Evolutionary conservation across 1,284 basidiomycete species (phyloP).

Genomic region (Apiotrichum akiyoshidainum): DNA sequence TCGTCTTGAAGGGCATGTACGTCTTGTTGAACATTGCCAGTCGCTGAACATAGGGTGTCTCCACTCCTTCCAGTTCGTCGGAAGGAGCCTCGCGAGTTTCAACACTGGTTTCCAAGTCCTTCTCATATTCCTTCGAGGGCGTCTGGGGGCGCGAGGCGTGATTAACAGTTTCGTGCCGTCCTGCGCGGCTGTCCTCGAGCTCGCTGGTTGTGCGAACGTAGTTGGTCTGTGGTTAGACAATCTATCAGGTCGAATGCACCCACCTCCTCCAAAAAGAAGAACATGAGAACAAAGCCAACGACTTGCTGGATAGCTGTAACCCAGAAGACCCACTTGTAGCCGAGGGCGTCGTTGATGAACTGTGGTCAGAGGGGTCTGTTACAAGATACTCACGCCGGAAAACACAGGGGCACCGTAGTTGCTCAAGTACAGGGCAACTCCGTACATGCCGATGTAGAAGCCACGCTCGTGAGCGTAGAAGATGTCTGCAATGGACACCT

Average conservation of each 20-base stretch:
- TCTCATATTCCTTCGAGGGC: not conserved
- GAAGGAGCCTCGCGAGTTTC: not conserved
- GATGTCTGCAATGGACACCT: slow-evolving; percentile 19
- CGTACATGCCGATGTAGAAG: slow-evolving; percentile 25
- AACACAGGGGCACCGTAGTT: slow-evolving; percentile 20
- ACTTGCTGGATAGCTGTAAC: slow-evolving; percentile 17
- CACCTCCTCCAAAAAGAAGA: slow-evolving; percentile 27
- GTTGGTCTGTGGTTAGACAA: slow-evolving; percentile 16
- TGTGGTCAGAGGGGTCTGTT: not conserved
- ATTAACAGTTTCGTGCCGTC: not conserved
- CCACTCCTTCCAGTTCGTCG: slow-evolving; percentile 7
- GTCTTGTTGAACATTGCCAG: slow-evolving; percentile 16
- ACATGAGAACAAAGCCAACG: slow-evolving; percentile 12
- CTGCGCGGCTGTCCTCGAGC: slow-evolving; percentile 5
- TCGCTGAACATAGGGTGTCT: slow-evolving; percentile 6
- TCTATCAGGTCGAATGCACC: not conserved
- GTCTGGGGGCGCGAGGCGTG: not conserved
- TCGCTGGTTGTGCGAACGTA: slow-evolving; percentile 23
- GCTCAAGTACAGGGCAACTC: slow-evolving; percentile 14
- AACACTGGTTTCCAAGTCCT: not conserved
- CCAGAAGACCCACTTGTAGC: slow-evolving; percentile 26
- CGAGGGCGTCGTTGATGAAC: slow-evolving; percentile 23
- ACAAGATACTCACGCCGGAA: slow-evolving; percentile 14
- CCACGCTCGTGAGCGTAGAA: slow-evolving; percentile 28
- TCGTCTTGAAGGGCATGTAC: slow-evolving; percentile 9